These are phyloP conservation scores for Neospora caninum DNA, from an alignment of 169 alveolate species.

Conservation along the genomic window DNA sequence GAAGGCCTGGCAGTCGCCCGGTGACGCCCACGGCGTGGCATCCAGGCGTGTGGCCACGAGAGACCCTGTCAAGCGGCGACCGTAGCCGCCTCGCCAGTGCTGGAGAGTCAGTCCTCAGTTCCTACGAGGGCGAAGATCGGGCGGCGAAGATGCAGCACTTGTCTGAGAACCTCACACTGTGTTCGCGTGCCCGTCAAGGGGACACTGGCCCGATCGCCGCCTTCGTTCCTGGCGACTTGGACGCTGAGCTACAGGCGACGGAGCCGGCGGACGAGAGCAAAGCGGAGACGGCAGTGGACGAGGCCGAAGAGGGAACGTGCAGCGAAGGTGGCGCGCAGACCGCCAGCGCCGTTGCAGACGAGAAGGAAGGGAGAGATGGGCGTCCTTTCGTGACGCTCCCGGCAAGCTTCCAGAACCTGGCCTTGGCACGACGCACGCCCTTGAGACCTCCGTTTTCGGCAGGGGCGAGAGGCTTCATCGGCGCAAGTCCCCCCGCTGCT, in stretches of 20 bases:
- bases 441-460: neutral
- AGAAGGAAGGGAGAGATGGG: no score
- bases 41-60: neutral
- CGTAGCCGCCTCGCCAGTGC: neutral
- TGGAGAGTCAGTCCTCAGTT: neutral
- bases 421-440: neutral
- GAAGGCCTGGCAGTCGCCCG: neutral
- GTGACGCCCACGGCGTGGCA: neutral
- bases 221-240: neutral
- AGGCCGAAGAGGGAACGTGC: neutral
- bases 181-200: neutral
- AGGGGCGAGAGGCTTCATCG: neutral
- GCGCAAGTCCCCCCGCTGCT: neutral
- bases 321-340: no score
- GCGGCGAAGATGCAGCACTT: neutral
- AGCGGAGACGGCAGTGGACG: neutral
- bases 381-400: neutral
- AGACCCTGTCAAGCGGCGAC: neutral
- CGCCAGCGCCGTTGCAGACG: no score
- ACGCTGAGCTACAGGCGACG: neutral
- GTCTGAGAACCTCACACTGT: slow-evolving; percentile 11
- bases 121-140: neutral
- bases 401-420: neutral
- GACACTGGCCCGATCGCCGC: neutral
- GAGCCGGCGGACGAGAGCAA: neutral